Conservation (phyloP, 345 rosid genomes). For the Raphanus sativus region DNA sequence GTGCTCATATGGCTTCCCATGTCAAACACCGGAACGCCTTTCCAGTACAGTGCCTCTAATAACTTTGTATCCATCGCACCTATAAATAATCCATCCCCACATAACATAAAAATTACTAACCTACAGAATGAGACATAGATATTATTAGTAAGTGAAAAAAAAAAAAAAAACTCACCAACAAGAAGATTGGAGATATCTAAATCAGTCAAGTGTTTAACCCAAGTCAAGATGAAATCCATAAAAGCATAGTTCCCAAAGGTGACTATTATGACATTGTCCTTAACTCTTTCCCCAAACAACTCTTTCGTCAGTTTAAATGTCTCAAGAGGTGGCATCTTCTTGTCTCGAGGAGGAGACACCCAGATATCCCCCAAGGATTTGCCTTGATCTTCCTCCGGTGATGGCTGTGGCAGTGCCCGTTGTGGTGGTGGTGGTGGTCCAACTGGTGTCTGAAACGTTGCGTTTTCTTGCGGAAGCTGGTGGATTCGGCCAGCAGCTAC, state of each 20-base stretch:
- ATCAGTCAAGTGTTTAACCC: constrained; percentile 94
- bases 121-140: background rate
- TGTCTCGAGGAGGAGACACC: constrained; percentile 61
- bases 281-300: constrained; percentile 64
- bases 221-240: constrained; percentile 94
- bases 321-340: constrained; percentile 79
- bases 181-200: constrained; percentile 79
- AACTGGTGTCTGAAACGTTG: constrained; percentile 26
- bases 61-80: constrained; percentile 97
- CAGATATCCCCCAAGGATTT: constrained; percentile 52
- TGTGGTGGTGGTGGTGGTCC: constrained; percentile 22
- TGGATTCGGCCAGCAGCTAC: constrained; percentile 47
- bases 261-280: constrained; percentile 74
- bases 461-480: constrained; percentile 43
- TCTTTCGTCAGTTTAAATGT: constrained; percentile 69
- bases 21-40: constrained; percentile 95
- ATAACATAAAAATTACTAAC: background rate
- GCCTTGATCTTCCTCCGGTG: constrained; percentile 28
- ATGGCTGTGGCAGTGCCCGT: constrained; percentile 18
- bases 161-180: constrained; percentile 58
- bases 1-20: constrained; percentile 99
- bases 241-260: constrained; percentile 95
- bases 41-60: constrained; percentile 93
- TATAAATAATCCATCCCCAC: constrained; percentile 30
- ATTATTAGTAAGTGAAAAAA: background rate